Conservation (phyloP, 2,329 filamentous ascomycete species). For the Colletotrichum horii region DNA sequence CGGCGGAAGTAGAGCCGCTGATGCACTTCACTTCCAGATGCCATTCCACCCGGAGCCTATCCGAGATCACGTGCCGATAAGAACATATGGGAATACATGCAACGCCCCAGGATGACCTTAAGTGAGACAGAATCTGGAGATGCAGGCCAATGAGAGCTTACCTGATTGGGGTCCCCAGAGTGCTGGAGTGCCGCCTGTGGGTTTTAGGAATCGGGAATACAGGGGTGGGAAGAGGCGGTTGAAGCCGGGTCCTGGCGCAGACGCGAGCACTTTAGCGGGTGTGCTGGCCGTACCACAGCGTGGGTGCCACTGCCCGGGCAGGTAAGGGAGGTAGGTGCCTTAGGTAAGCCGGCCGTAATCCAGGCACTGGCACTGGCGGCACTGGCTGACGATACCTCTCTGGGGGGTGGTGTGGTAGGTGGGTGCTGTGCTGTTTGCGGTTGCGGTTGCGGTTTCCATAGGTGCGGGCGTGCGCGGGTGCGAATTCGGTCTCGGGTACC, state of each 20-base stretch:
- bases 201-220: not conserved
- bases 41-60: not conserved
- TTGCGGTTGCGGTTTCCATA: not conserved
- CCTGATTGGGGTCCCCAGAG: not conserved
- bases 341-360: not conserved
- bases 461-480: not conserved
- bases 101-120: not conserved
- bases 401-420: not conserved
- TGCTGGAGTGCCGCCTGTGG: not conserved
- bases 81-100: not conserved
- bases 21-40: not conserved
- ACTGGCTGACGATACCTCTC: not conserved
- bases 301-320: too few species aligned
- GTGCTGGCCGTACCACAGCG: not conserved
- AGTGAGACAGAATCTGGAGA: not conserved
- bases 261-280: not conserved
- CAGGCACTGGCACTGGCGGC: not conserved
- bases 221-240: not conserved
- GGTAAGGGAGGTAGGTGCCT: not conserved
- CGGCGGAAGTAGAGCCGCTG: not conserved
- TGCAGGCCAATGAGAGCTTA: not conserved
- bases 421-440: not conserved
- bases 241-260: not conserved
- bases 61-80: conserved; percentile 7
- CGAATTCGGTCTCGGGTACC: conserved; percentile 11